Base-by-base conservation (phyloP, 2,329 filamentous ascomycete genomes). In the Daldinia eschscholtzii region DNA sequence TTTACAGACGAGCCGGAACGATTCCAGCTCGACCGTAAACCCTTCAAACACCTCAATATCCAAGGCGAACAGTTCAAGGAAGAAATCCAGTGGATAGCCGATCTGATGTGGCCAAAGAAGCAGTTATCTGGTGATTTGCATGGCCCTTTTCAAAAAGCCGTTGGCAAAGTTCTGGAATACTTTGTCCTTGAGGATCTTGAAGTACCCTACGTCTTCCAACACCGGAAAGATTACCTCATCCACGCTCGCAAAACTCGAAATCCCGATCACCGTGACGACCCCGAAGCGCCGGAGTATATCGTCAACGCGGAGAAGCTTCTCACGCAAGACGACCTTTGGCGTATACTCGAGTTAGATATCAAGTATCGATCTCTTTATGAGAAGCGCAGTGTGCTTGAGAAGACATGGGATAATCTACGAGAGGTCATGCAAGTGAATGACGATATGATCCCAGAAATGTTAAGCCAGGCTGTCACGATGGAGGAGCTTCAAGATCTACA, bases 401-500 rank as follows among this genome's bases (percentile, higher is more conserved):
- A 89, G 81, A 91, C 90, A 0, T 95, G 91, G 70, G 89, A 93
- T 15, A 92, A 90, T 68, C 82, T 97, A 20, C 91, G 89, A 76
- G 82, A 82, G 1, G 81, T 82, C 5, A 82, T 88, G 18, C 86
- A 87, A 3, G 84, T 94, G 20, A 82, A 89, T 26, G 96, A 98
- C 76, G 78, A 84, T 1, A 90, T 93, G 64, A 89, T 98, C 44
- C 92, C 95, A 52, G 91, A 94, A 72, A 91, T 98, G 86, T 87
- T 96, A n/a, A 86, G 87, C 0, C 86, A 89, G 65, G 94, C 94
- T 2, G 89, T 89, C 4, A 95, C 92, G 0, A 94, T 98, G 85
- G 96, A 99, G 78, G 96, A 99, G 78, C 86, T 99, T 18, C 96
- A 99, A 78, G 96, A 99, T 79, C 82, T 99, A 23, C 95, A 98